These are phyloP conservation scores for Cicer pinnatifidum DNA, from an alignment of 306 rosid species.

Conservation along the genomic window DNA sequence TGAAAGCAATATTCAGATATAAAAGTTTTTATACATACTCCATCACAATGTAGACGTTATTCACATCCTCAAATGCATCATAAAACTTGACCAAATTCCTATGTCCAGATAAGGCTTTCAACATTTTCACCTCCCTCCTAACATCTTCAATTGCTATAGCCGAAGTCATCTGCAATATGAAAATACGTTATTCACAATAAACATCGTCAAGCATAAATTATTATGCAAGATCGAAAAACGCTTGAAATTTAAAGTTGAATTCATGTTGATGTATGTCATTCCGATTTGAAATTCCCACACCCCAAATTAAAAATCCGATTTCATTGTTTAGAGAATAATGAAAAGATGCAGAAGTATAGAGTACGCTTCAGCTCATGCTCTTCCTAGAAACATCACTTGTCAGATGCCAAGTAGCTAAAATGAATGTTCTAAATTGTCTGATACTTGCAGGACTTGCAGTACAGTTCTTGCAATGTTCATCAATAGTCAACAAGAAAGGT, in stretches of 20 bases:
- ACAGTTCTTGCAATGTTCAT: neutral
- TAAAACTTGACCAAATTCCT: constrained; percentile 82
- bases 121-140: constrained; percentile 92
- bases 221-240: constrained; percentile 9
- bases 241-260: constrained; percentile 18
- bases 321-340: constrained; percentile 35
- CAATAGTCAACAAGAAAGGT: constrained; percentile 18
- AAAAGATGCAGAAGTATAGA: constrained; percentile 28
- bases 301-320: constrained; percentile 25
- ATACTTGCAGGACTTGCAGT: constrained; percentile 30
- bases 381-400: constrained; percentile 26
- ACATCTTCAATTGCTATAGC: constrained; percentile 96
- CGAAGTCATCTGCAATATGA: constrained; percentile 79
- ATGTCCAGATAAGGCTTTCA: constrained; percentile 92
- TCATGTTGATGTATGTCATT: constrained; percentile 16
- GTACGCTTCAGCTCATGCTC: constrained; percentile 36
- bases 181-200: constrained; percentile 37
- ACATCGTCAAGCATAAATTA: constrained; percentile 32
- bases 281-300: constrained; percentile 8
- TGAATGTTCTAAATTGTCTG: constrained; percentile 17
- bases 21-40: constrained; percentile 66
- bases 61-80: constrained; percentile 84
- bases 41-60: constrained; percentile 92
- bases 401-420: constrained; percentile 39
- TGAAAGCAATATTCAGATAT: constrained; percentile 30